Percentiles rank a stretch among this genome's conserved stretches.
Evolutionary conservation across 2,329 filamentous ascomycete genomes (phyloP).

Genomic region (Chaetomiaceae sp.): DNA sequence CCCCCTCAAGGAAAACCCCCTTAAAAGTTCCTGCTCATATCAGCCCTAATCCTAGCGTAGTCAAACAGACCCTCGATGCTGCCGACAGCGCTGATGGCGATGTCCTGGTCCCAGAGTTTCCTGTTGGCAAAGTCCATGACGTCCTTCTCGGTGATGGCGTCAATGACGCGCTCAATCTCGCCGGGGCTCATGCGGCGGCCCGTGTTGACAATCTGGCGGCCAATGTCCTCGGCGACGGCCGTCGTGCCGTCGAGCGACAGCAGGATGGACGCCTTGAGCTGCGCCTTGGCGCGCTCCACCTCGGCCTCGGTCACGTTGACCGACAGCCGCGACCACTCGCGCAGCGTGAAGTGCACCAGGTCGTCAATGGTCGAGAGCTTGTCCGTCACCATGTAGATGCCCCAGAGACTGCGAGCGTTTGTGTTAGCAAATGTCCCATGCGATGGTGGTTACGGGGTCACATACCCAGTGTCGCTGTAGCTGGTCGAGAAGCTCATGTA

Average conservation of each 20-base stretch:
- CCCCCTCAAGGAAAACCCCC: background rate
- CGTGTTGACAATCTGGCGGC: conserved; percentile 96
- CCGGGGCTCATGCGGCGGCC: conserved; percentile 85
- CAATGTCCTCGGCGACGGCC: conserved; percentile 95
- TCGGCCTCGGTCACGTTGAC: conserved; percentile 84
- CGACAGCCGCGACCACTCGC: conserved; percentile 95
- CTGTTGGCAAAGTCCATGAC: conserved; percentile 94
- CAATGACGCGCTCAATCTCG: conserved; percentile 91
- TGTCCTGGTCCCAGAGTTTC: conserved; percentile 96
- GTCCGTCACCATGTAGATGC: conserved; percentile 96
- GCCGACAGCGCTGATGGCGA: conserved; percentile 89
- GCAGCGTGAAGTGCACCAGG: conserved; percentile 95
- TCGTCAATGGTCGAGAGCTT: conserved; percentile 85
- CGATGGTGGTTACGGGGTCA: too few relatives aligned
- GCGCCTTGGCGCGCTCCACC: conserved; percentile 96
- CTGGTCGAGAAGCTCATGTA: conserved; percentile 99
- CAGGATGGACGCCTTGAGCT: conserved; percentile 97
- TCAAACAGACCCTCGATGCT: conserved; percentile 82
- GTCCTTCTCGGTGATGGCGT: conserved; percentile 87
- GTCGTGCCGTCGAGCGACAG: conserved; percentile 97
- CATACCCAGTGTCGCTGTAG: conserved; percentile 96
- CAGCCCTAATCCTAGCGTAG: conserved; percentile 48
- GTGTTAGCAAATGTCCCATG: conserved; percentile 8
- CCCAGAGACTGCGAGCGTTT: conserved; percentile 72
- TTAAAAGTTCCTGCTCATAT: conserved; percentile 37